Conservation (phyloP, 208 protist genomes). For the Trypanosoma theileri region DNA sequence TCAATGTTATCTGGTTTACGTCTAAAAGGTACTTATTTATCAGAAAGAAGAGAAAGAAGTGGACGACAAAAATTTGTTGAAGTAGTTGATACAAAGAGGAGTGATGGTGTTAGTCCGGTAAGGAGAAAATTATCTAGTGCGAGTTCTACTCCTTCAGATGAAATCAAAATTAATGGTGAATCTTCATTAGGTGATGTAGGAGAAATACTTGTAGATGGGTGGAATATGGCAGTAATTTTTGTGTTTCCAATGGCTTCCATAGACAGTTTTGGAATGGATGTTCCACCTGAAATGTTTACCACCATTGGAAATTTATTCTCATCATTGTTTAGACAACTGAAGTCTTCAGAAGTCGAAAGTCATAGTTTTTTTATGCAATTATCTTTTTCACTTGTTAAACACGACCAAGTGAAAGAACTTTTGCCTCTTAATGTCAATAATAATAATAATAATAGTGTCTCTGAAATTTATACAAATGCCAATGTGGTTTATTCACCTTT, state of each 20-base stretch:
- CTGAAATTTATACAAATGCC: neutral
- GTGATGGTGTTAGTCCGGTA: neutral
- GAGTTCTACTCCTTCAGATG: neutral
- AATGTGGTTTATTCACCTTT: constrained; percentile 23
- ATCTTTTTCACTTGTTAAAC: constrained; percentile 43
- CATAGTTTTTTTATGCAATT: constrained; percentile 25
- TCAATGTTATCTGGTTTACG: no score
- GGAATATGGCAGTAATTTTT: constrained; percentile 1
- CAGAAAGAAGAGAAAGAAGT: no score
- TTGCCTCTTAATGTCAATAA: constrained; percentile 6
- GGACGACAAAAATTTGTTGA: no score
- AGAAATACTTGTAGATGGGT: neutral
- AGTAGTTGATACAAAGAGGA: no score
- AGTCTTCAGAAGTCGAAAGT: neutral
- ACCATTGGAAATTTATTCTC: constrained; percentile 10
- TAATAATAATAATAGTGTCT: neutral
- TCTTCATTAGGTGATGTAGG: neutral
- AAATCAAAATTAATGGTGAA: neutral
- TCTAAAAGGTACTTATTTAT: no score
- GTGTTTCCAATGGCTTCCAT: neutral
- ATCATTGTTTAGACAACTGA: neutral
- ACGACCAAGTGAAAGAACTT: constrained; percentile 46
- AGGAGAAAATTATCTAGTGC: neutral
- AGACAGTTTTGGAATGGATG: neutral
- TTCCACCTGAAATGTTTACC: neutral